Conservation (phyloP, 306 rosid genomes). For the Nissolia schottii region DNA sequence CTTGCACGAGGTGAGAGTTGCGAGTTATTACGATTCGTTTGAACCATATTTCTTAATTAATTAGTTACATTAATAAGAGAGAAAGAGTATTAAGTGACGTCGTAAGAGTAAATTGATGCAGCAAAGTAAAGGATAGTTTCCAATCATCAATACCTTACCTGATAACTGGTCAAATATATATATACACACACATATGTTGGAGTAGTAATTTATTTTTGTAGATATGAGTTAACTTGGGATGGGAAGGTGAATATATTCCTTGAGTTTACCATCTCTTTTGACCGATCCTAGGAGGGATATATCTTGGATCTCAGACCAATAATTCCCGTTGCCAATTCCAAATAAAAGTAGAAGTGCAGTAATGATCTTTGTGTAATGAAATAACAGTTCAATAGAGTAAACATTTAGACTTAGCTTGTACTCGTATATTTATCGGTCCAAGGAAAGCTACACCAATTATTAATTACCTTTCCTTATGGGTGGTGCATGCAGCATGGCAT, state of each 20-base stretch:
- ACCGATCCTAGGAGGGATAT: conserved; percentile 48
- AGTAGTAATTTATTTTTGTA: not conserved
- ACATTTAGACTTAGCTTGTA: not conserved
- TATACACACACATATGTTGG: too few relatives aligned
- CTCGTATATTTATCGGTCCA: not conserved
- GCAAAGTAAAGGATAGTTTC: not conserved
- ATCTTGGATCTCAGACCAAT: conserved; percentile 22
- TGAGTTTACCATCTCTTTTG: conserved; percentile 22
- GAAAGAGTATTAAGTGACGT: not conserved
- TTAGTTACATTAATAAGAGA: not conserved
- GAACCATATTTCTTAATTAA: not conserved
- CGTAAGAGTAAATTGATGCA: not conserved
- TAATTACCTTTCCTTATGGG: not conserved
- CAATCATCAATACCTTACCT: not conserved
- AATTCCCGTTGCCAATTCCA: conserved; percentile 12
- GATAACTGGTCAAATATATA: not conserved
- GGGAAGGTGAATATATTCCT: conserved; percentile 37
- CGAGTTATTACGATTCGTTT: too few relatives aligned
- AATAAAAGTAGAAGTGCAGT: not conserved
- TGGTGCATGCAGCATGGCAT: too few relatives aligned
- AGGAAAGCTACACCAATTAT: not conserved
- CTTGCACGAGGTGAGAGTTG: too few relatives aligned
- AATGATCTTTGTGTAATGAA: not conserved
- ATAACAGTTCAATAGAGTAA: not conserved
- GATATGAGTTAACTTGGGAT: conserved; percentile 26